Percentiles rank a stretch among this genome's conserved stretches.
phyloP scores from a whole-genome alignment of 495 filamentous ascomycete genomes.

The Penicillium paradoxum region DNA sequence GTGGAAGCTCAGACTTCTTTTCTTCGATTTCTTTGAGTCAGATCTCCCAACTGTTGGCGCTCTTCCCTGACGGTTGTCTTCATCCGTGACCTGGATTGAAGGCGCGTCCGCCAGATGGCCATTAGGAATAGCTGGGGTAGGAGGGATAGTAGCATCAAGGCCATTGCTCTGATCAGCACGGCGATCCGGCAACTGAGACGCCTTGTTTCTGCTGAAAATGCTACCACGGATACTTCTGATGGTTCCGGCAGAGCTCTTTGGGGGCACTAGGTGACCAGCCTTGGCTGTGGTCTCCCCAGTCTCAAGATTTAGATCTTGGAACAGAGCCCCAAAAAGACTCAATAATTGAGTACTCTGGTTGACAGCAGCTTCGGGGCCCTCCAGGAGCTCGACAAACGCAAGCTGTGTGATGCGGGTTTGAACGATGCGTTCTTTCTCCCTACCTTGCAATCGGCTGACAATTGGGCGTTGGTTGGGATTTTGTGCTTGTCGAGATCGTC shows the following conservation, averaged over 20 bases:
- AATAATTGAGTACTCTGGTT: constrained; percentile 79
- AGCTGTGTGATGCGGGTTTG: constrained; percentile 94
- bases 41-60: constrained; percentile 25
- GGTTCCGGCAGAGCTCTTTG: constrained; percentile 67
- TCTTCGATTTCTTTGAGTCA: constrained; percentile 45
- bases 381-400: constrained; percentile 71
- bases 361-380: constrained; percentile 77
- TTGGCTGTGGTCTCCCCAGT: constrained; percentile 18
- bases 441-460: constrained; percentile 67
- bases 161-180: constrained; percentile 16
- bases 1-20: constrained; percentile 36
- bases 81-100: constrained; percentile 47
- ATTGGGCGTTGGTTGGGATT: constrained; percentile 45
- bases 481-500: constrained; percentile 27
- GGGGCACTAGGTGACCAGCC: constrained; percentile 43
- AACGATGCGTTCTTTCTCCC: constrained; percentile 75
- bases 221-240: constrained; percentile 68
- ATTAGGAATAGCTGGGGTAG: constrained; percentile 17
- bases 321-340: constrained; percentile 72
- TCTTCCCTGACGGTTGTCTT: constrained; percentile 26
- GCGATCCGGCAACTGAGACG: constrained; percentile 29
- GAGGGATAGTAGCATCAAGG: constrained; percentile 10
- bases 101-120: constrained; percentile 31
- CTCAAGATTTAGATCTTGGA: constrained; percentile 52
- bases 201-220: constrained; percentile 60